Percentiles rank a stretch among this genome's conserved stretches.
Conservation (phyloP, 768 basidiomycete species). For the Hydnomerulius pinastri region DNA sequence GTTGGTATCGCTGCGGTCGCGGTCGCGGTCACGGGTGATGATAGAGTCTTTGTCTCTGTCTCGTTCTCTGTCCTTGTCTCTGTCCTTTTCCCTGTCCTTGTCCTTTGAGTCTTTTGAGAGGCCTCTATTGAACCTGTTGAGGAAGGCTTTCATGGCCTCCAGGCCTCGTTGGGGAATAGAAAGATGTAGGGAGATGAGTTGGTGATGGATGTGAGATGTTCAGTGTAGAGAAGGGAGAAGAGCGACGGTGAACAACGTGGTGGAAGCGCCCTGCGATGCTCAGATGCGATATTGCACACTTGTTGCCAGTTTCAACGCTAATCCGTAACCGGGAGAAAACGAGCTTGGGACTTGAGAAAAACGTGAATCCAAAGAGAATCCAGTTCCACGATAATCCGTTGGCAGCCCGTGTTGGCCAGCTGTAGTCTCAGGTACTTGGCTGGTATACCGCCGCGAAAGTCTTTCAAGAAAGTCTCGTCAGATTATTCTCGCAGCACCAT, state of each 20-base stretch:
- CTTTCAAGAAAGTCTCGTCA: too few relatives aligned
- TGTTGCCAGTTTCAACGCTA: not conserved
- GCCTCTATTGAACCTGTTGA: slow-evolving; percentile 71
- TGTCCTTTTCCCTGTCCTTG: slow-evolving; percentile 58
- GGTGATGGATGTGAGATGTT: not conserved
- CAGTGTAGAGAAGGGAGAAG: slow-evolving; percentile 8
- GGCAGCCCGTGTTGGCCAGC: not conserved
- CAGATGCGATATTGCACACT: not conserved
- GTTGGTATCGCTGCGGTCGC: slow-evolving; percentile 35
- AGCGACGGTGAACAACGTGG: slow-evolving; percentile 10
- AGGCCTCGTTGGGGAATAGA: slow-evolving; percentile 1
- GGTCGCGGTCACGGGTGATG: slow-evolving; percentile 27
- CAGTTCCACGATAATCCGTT: not conserved
- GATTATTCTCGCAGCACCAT: not conserved
- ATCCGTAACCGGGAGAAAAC: not conserved
- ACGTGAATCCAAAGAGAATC: not conserved
- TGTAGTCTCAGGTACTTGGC: not conserved
- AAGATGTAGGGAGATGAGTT: not conserved
- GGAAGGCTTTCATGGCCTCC: slow-evolving; percentile 77
- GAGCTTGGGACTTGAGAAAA: too few relatives aligned
- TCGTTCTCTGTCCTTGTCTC: slow-evolving; percentile 29
- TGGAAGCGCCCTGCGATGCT: slow-evolving; percentile 7
- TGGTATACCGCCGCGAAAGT: not conserved
- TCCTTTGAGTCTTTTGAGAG: slow-evolving; percentile 54
- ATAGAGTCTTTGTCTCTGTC: slow-evolving; percentile 32